Percentiles rank a stretch among this genome's conserved stretches.
Conservation (phyloP, 768 basidiomycete genomes). For the Panus rudis region DNA sequence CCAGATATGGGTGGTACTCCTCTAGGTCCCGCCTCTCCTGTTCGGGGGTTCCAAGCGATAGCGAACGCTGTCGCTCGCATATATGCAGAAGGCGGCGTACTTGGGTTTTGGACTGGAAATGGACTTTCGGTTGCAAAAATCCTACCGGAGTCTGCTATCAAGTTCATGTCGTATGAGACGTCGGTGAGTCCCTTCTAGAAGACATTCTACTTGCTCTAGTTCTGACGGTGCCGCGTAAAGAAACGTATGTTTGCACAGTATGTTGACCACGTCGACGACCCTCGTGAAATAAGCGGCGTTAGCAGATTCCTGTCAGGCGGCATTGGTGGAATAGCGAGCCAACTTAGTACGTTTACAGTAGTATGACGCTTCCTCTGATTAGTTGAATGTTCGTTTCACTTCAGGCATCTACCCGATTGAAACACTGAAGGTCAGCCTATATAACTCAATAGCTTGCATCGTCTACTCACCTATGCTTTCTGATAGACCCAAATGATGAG, state of each 20-base stretch:
- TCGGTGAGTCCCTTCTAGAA: slow-evolving; percentile 46
- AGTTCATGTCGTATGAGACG: slow-evolving; percentile 93
- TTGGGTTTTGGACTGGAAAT: slow-evolving; percentile 98
- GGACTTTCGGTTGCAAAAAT: slow-evolving; percentile 92
- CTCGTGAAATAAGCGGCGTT: slow-evolving; percentile 80
- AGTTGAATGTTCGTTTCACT: too few relatives aligned
- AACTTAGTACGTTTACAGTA: slow-evolving; percentile 59
- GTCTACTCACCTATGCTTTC: neutral
- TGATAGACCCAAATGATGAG: slow-evolving; percentile 94
- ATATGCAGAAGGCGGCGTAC: slow-evolving; percentile 82
- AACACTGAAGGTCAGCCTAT: slow-evolving; percentile 71
- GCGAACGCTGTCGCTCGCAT: slow-evolving; percentile 69
- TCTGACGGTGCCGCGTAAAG: slow-evolving; percentile 31
- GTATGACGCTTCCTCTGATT: slow-evolving; percentile 3
- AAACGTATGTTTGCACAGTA: slow-evolving; percentile 93
- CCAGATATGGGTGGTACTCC: slow-evolving; percentile 60
- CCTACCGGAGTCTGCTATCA: slow-evolving; percentile 97
- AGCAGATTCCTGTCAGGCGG: slow-evolving; percentile 96
- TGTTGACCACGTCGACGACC: slow-evolving; percentile 85
- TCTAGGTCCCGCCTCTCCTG: slow-evolving; percentile 34
- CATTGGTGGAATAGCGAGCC: slow-evolving; percentile 89
- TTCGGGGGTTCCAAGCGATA: slow-evolving; percentile 59
- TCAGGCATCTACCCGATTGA: slow-evolving; percentile 95
- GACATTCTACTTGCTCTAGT: slow-evolving; percentile 6
- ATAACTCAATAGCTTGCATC: neutral